Percentiles rank a stretch among this genome's conserved stretches.
These are phyloP conservation scores for Aegilops longissima DNA, from an alignment of 176 grass and related monocot species.

Conservation along the genomic window DNA sequence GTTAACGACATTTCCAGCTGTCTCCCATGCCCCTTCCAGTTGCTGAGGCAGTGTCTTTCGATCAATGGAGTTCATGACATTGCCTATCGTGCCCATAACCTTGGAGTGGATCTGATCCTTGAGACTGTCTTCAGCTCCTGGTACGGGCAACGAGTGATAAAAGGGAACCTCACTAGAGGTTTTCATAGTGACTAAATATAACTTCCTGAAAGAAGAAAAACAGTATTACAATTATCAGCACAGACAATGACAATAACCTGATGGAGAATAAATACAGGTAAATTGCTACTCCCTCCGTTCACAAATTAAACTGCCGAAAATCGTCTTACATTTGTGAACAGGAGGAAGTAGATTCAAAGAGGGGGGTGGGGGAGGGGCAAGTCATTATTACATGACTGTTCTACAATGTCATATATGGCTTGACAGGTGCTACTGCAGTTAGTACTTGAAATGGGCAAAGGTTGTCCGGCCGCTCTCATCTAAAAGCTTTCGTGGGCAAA, in stretches of 20 bases:
- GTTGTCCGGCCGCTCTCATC: neutral
- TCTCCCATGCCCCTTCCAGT: constrained; percentile 11
- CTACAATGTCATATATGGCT: too few species aligned
- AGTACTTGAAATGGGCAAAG: neutral
- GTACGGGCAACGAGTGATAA: constrained; percentile 49
- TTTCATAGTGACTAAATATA: constrained; percentile 34
- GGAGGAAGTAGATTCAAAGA: too few species aligned
- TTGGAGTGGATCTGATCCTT: constrained; percentile 47
- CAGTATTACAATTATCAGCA: neutral
- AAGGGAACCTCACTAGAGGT: constrained; percentile 31
- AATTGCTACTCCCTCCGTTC: too few species aligned
- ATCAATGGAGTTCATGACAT: constrained; percentile 35
- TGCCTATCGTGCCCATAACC: constrained; percentile 27
- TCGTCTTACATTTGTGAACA: too few species aligned
- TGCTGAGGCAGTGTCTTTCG: constrained; percentile 25
- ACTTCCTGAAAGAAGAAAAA: constrained; percentile 28
- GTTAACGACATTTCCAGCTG: constrained; percentile 37
- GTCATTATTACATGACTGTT: neutral
- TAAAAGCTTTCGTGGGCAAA: neutral
- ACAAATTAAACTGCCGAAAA: too few species aligned
- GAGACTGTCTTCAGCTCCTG: constrained; percentile 17
- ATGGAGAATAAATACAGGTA: neutral
- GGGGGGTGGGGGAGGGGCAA: too few species aligned
- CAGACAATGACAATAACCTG: neutral
- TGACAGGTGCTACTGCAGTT: neutral